Evolutionary conservation across 1,139 yeast genomes (phyloP).

Genomic region (Geotrichum armillariae): DNA sequence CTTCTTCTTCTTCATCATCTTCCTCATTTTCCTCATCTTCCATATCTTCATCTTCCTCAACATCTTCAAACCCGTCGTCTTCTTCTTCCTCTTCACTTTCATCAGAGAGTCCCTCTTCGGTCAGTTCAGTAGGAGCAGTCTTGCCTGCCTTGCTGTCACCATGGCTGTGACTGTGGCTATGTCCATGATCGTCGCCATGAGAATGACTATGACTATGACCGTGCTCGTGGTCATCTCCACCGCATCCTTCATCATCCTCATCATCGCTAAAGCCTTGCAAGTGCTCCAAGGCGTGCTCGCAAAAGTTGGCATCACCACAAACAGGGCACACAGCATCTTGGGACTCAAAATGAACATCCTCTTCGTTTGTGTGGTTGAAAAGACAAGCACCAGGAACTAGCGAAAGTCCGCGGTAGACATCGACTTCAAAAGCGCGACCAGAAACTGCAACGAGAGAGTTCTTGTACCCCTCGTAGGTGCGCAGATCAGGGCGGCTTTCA

Average conservation of each 20-base stretch:
- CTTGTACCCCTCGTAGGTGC: conserved; percentile 35
- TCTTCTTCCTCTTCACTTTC: conserved; percentile 26
- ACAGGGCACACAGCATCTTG: conserved; percentile 65
- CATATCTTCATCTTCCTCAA: conserved; percentile 36
- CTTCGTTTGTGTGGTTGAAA: conserved; percentile 66
- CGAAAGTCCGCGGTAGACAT: conserved; percentile 68
- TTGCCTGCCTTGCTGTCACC: conserved; percentile 24
- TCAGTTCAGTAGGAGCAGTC: conserved; percentile 24
- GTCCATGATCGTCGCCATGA: conserved; percentile 16
- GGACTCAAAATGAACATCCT: conserved; percentile 73
- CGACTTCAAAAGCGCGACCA: conserved; percentile 80
- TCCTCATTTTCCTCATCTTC: conserved; percentile 31
- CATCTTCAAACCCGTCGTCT: conserved; percentile 28
- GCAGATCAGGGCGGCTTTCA: conserved; percentile 27
- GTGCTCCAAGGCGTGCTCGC: conserved; percentile 36
- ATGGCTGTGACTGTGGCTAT: conserved; percentile 16
- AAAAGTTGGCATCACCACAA: conserved; percentile 62
- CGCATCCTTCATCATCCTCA: conserved; percentile 27
- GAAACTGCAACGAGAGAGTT: conserved; percentile 49
- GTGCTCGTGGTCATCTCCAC: conserved; percentile 15
- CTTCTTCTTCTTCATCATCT: conserved; percentile 30
- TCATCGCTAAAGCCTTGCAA: conserved; percentile 27
- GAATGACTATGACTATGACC: conserved; percentile 2
- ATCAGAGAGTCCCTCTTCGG: conserved; percentile 27
- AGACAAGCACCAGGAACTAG: conserved; percentile 91